These are phyloP conservation scores for Lactifluus volemus DNA, from an alignment of 768 basidiomycete genomes.

Conservation along the genomic window DNA sequence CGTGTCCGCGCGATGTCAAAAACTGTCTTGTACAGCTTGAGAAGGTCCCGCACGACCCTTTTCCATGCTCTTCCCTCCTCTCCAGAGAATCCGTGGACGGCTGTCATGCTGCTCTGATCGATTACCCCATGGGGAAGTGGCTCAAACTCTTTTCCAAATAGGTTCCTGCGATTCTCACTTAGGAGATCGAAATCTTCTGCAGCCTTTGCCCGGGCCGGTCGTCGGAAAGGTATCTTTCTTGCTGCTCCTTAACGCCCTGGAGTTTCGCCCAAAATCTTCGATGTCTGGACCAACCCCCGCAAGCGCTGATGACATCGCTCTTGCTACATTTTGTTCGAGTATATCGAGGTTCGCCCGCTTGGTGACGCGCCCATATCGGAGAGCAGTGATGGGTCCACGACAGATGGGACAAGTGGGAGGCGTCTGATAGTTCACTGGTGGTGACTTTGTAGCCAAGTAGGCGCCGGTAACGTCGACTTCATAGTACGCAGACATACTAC, in stretches of 20 bases:
- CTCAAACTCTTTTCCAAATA: constrained; percentile 8
- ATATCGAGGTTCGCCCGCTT: constrained; percentile 31
- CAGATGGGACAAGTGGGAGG: constrained; percentile 30
- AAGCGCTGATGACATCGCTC: constrained; percentile 22
- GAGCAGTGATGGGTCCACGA: constrained; percentile 25
- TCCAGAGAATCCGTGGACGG: constrained; percentile 15
- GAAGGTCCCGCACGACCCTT: constrained; percentile 15
- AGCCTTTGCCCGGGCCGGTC: background rate
- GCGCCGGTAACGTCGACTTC: constrained; percentile 19
- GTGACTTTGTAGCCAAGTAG: constrained; percentile 21
- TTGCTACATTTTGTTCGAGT: constrained; percentile 29
- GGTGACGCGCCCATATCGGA: constrained; percentile 28
- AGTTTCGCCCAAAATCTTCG: constrained; percentile 5
- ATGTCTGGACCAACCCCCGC: constrained; percentile 11
- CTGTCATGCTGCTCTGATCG: constrained; percentile 9
- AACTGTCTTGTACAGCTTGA: constrained; percentile 21
- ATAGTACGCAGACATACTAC: constrained; percentile 26
- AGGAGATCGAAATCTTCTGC: background rate
- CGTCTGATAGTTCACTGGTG: constrained; percentile 23
- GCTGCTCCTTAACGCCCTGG: constrained; percentile 7
- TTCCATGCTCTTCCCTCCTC: constrained; percentile 23
- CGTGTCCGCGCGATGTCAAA: constrained; percentile 21
- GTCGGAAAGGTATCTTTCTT: constrained; percentile 8
- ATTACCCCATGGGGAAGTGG: constrained; percentile 11
- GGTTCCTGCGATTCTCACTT: background rate